A percentile compares a stretch with the other conserved stretches of the same genome.
Conservation (phyloP, 1,139 yeast genomes). For the Scheffersomyces lignicola region DNA sequence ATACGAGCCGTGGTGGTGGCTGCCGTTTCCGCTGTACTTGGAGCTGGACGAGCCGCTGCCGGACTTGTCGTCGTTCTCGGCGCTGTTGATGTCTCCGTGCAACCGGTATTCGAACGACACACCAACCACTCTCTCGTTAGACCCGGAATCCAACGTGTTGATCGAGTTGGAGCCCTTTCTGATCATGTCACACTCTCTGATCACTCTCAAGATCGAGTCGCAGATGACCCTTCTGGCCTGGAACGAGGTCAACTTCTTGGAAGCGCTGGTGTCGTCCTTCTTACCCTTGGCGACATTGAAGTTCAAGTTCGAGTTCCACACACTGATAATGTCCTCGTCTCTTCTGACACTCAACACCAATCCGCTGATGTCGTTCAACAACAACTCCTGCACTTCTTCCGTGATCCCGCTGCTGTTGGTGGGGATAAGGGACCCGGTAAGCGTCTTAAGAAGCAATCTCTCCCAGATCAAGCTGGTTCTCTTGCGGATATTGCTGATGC, state of each 20-base stretch:
- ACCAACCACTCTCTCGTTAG: conserved; percentile 43
- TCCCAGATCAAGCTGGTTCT: conserved; percentile 54
- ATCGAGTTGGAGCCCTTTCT: conserved; percentile 33
- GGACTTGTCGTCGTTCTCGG: neutral
- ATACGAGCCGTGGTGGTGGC: conserved; percentile 4
- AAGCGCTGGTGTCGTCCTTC: conserved; percentile 18
- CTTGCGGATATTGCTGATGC: conserved; percentile 25
- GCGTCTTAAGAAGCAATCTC: conserved; percentile 43
- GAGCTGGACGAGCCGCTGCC: neutral
- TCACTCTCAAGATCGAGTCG: conserved; percentile 46
- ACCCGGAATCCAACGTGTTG: conserved; percentile 33
- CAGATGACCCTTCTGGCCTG: conserved; percentile 51
- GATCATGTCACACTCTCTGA: conserved; percentile 51
- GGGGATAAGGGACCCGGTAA: conserved; percentile 48
- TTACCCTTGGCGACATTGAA: conserved; percentile 23
- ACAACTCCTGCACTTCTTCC: conserved; percentile 34
- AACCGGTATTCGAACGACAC: conserved; percentile 49
- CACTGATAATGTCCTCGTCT: conserved; percentile 51
- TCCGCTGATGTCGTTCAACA: conserved; percentile 51
- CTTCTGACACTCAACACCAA: conserved; percentile 51
- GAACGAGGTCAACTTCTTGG: conserved; percentile 40
- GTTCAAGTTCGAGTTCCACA: conserved; percentile 55
- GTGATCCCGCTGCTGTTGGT: conserved; percentile 19
- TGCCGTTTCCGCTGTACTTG: neutral
- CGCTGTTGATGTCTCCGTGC: conserved; percentile 35